Evolutionary conservation across 208 protist species (phyloP), one percentile per base, ranked within the genome.

Genomic region (Leishmania tropica): DNA sequence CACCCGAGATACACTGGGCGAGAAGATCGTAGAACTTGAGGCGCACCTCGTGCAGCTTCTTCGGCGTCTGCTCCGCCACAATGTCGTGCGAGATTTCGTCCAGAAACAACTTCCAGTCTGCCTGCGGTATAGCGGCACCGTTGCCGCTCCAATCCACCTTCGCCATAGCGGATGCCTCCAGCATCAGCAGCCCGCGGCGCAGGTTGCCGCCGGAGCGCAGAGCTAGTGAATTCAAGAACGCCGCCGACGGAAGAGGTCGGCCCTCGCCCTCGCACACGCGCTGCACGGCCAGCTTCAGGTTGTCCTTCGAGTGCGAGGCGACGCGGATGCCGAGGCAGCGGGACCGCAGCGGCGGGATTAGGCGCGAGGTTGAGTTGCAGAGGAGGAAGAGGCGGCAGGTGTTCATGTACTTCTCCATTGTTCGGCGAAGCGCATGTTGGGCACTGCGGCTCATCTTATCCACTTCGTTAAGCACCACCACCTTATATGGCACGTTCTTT

Each of bases 391-490:
- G 84, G 3, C 99, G 93, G 87, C 99, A 99, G 1, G 94, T 99
- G 28, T 87, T 83, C 75, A 98, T 96, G 94, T 99, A 99, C 86
- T 99, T 99, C 84, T 99, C 99, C 99, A 99, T 99, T 24, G 99
- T 99, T 45, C 99, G 98, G 42, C 99, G 95, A 37, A 99, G 94
- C 21, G 99, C 99, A 72, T 99, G 99, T 89, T 99, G 99, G 5
- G 99, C 99, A 40, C 98, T 94, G 53, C 93, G 94, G 75, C 92
- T 98, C 85, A 99, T 93, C 77, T 89, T 91, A 76, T 99, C 99
- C 21, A 99, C 99, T 76, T 99, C 99, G 83, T 99, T 98, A 1
- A 99, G 89, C 19, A 99, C 91, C 45, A 99, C 95, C 31, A 99
- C 98, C 92, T 98, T 99, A 81, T 98, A 98, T 3, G 76, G 82